These are phyloP conservation scores for Anthoceros angustus DNA, from an alignment of 225 moss, liverwort and hornwort species.

Conservation along the genomic window DNA sequence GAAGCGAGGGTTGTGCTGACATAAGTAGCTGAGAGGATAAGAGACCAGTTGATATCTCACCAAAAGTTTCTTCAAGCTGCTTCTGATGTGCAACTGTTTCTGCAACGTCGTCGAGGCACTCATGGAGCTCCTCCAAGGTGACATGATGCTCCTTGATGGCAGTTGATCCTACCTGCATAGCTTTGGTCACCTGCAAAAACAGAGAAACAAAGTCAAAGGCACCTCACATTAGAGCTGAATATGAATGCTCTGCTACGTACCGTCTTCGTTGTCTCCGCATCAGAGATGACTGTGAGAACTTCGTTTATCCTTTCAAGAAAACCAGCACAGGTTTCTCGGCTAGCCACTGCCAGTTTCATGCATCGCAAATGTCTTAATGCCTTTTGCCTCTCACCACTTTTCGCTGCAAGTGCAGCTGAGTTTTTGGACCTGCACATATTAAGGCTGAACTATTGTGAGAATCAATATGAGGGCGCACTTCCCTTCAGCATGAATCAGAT, in stretches of 20 bases:
- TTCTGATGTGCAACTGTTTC: constrained; percentile 56
- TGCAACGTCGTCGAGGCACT: constrained; percentile 68
- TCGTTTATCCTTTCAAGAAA: constrained; percentile 84
- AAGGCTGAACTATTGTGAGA: not conserved
- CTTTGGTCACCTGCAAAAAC: constrained; percentile 63
- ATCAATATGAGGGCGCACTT: not conserved
- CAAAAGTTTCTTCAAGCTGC: constrained; percentile 51
- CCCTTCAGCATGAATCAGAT: not conserved
- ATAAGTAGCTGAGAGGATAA: not conserved
- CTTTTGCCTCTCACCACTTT: constrained; percentile 45
- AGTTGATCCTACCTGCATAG: constrained; percentile 59
- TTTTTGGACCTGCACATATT: constrained; percentile 35
- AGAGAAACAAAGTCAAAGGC: not conserved
- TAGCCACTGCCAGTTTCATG: constrained; percentile 49
- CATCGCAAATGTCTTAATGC: constrained; percentile 72
- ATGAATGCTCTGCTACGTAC: constrained; percentile 12
- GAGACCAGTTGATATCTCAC: constrained; percentile 16
- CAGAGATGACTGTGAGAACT: constrained; percentile 63
- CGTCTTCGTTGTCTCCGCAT: constrained; percentile 81
- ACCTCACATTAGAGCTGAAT: not conserved
- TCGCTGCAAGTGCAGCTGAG: constrained; percentile 35
- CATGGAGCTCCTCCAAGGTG: constrained; percentile 64
- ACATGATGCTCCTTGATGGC: constrained; percentile 87
- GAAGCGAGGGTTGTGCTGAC: not conserved
- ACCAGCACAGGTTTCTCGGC: constrained; percentile 62